phyloP scores from a whole-genome alignment of 2,329 filamentous ascomycete genomes.

The Aspergillus glaucus region DNA sequence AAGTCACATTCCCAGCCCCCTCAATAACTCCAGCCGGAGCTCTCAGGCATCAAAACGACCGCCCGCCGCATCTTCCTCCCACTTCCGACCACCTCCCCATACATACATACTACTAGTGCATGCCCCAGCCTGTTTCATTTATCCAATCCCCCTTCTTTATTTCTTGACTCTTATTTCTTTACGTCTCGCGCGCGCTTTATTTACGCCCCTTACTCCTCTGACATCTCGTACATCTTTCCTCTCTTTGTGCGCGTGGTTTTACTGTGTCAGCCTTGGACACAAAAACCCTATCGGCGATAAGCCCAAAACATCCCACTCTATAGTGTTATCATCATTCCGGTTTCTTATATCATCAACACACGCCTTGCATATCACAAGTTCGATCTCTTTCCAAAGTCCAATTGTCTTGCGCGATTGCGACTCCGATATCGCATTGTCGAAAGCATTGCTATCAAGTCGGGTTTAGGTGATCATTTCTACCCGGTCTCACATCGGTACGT shows the following conservation, averaged over 20 bases:
- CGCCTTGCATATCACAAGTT: neutral
- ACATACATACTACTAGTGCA: too few relatives aligned
- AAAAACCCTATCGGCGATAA: constrained; percentile 23
- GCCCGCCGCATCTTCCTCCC: constrained; percentile 13
- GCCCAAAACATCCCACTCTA: constrained; percentile 6
- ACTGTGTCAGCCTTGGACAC: neutral
- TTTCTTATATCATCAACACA: constrained; percentile 3
- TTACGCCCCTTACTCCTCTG: neutral
- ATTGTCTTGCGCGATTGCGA: neutral
- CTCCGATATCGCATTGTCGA: too few relatives aligned
- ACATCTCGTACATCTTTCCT: neutral
- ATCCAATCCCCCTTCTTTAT: constrained; percentile 4
- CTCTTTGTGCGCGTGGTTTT: neutral
- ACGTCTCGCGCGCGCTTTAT: neutral
- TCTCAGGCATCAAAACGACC: constrained; percentile 21
- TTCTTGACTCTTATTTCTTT: neutral
- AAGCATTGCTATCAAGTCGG: neutral
- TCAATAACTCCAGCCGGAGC: constrained; percentile 8
- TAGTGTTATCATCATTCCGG: neutral
- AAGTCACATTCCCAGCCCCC: neutral
- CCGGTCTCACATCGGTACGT: too few relatives aligned
- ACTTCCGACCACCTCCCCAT: constrained; percentile 4
- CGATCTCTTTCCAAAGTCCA: too few relatives aligned
- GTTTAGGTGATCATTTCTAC: neutral
- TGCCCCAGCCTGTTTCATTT: constrained; percentile 4